A percentile compares a stretch with the other conserved stretches of the same genome.
Evolutionary conservation across 306 rosid species (phyloP).

Genomic region (Sicyos edulis): DNA sequence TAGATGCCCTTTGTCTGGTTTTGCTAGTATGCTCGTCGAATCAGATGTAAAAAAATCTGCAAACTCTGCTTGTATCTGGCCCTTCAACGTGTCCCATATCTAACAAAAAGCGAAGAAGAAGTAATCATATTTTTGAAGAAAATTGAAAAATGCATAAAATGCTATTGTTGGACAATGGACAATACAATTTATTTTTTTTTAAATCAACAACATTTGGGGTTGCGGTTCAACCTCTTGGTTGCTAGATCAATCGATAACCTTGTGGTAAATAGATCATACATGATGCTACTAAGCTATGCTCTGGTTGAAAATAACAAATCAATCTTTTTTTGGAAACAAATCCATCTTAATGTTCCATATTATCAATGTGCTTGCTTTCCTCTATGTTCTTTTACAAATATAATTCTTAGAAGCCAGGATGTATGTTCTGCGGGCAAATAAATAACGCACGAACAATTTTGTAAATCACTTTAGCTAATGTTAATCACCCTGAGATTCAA

Average conservation of each 20-base stretch:
- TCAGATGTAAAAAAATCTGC: conserved; percentile 56
- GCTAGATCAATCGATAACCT: too few relatives aligned
- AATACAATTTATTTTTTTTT: too few relatives aligned
- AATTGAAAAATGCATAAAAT: background rate
- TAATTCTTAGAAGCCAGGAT: background rate
- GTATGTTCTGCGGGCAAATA: background rate
- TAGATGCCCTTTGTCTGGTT: conserved; percentile 67
- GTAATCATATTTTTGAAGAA: conserved; percentile 2
- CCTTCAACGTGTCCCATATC: conserved; percentile 86
- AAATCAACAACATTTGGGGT: too few relatives aligned
- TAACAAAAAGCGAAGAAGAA: conserved; percentile 28
- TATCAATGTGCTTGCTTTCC: background rate
- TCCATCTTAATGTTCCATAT: background rate
- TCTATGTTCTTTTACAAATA: background rate
- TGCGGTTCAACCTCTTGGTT: too few relatives aligned
- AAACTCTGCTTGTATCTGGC: conserved; percentile 82
- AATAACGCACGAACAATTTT: background rate
- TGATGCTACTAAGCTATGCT: too few relatives aligned
- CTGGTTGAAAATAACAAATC: background rate
- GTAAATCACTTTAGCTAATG: background rate
- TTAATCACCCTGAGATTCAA: background rate
- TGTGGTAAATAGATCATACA: too few relatives aligned
- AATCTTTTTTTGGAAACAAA: too few relatives aligned
- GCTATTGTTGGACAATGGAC: background rate
- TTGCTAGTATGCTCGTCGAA: conserved; percentile 37